phyloP scores from a whole-genome alignment of 2,329 filamentous ascomycete species.

The Helotiales sp. region DNA sequence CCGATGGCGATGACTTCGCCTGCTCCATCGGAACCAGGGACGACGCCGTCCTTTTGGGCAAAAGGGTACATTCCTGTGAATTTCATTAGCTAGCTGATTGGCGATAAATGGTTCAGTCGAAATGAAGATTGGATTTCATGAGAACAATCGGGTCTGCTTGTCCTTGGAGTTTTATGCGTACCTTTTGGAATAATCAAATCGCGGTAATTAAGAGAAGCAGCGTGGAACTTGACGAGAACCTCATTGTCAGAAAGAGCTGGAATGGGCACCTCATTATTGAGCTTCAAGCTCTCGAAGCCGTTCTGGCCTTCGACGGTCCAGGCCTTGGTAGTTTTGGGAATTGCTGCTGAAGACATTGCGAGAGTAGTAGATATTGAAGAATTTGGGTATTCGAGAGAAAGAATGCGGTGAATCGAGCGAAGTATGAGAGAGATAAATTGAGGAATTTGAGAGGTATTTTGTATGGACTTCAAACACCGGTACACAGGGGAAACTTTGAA shows the following conservation, averaged over 20 bases:
- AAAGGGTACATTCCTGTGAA: slow-evolving; percentile 39
- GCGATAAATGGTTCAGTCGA: not conserved
- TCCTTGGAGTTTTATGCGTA: slow-evolving; percentile 18
- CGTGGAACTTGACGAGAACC: slow-evolving; percentile 56
- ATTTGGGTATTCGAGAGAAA: not conserved
- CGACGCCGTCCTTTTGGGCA: slow-evolving; percentile 29
- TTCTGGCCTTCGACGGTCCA: slow-evolving; percentile 57
- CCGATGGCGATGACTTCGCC: slow-evolving; percentile 58
- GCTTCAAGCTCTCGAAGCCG: slow-evolving; percentile 55
- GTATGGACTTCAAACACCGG: not conserved
- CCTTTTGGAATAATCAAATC: slow-evolving; percentile 46
- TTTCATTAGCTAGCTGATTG: not conserved
- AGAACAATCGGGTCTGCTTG: not conserved
- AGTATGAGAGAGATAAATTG: not conserved
- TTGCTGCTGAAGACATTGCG: slow-evolving; percentile 27
- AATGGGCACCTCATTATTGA: slow-evolving; percentile 46
- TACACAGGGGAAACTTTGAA: not conserved
- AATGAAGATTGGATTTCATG: not conserved
- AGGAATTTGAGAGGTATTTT: not conserved
- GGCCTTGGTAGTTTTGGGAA: slow-evolving; percentile 39
- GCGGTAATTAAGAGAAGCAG: slow-evolving; percentile 48
- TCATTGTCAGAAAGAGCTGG: slow-evolving; percentile 55
- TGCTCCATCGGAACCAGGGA: slow-evolving; percentile 49
- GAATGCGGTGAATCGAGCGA: no score
- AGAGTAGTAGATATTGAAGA: not conserved